Evolutionary conservation across 1,284 basidiomycete genomes (phyloP).

Genomic region (Ceratobasidium sp.): DNA sequence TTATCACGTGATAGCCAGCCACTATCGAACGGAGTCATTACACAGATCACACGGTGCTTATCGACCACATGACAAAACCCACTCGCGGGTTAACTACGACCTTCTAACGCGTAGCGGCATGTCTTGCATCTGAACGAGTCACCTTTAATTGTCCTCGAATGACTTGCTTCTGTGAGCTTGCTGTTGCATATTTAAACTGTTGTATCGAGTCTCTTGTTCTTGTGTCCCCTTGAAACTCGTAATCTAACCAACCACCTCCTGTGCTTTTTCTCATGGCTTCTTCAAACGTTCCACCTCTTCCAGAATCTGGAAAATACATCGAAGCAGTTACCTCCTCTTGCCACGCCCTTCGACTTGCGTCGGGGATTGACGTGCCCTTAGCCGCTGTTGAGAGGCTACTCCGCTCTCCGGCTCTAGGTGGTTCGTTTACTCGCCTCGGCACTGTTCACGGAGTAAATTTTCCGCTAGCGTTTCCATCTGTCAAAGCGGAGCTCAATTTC

Average conservation of each 20-base stretch:
- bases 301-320: slow-evolving; percentile 65
- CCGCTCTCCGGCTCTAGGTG: slow-evolving; percentile 72
- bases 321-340: slow-evolving; percentile 69
- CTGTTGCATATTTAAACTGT: neutral
- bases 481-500: slow-evolving; percentile 79
- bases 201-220: neutral
- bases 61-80: neutral
- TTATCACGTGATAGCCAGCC: too few relatives aligned
- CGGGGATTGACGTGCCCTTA: slow-evolving; percentile 63
- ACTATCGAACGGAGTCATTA: too few relatives aligned
- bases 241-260: neutral
- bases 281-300: slow-evolving; percentile 55
- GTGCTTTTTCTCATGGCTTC: slow-evolving; percentile 13
- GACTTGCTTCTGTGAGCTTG: neutral
- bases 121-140: neutral
- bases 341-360: slow-evolving; percentile 62
- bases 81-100: neutral
- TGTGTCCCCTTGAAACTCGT: neutral
- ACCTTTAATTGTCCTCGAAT: neutral
- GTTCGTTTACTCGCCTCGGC: slow-evolving; percentile 74
- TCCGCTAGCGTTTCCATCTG: slow-evolving; percentile 80
- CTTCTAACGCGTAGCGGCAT: too few relatives aligned
- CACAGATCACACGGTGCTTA: neutral
- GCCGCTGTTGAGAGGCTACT: slow-evolving; percentile 70
- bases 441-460: slow-evolving; percentile 75